Evolutionary conservation across 1,139 yeast species (phyloP), one percentile per base, ranked within the genome.

Genomic region (Debaryomyces sp.): DNA sequence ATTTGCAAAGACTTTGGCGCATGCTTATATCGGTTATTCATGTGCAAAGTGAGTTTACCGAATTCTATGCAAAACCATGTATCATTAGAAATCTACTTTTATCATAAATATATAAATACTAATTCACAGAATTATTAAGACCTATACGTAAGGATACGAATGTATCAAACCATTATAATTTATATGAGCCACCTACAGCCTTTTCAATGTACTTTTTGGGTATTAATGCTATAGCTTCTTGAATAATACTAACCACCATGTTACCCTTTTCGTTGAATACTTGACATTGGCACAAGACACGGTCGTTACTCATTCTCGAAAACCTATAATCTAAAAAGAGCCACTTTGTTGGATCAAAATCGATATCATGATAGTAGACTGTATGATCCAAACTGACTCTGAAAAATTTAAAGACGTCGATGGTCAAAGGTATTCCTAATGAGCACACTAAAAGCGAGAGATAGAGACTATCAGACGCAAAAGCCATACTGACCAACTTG

Each of bases 331-430:
- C 78, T 48, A 73, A 50, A 53, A 65, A 75, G 52, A 73, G 53
- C 77, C 78, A 75, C 22, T 65, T 61, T 29, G 71, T 68, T 3
- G 77, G 67, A 54, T 73, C 73, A 43, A 62, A 71, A 46, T 70
- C 63, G 2, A 50, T 51, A 47, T 71, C 76, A 51, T 75, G 79
- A 59, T 66, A 68, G 52, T 63, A 71, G 21, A 74, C 57, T n/a
- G 70, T 50, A 52, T 75, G 78, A 55, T 75, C 79, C 57, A 75
- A 65, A 45, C 75, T 69, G 2, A 75, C 79, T 44, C 77, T 62
- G 60, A 68, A 70, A 55, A 68, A 73, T 40, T 53, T 49, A 6
- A 53, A 26, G 35, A 48, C 36, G 46, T 58, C 43, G 34, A 49
- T 47, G 45, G 55, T 57, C 30, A 64, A 50, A 1, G 68, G 62